Base-by-base conservation (phyloP, 1,284 basidiomycete genomes). In the Macrocystidia cucumis region DNA sequence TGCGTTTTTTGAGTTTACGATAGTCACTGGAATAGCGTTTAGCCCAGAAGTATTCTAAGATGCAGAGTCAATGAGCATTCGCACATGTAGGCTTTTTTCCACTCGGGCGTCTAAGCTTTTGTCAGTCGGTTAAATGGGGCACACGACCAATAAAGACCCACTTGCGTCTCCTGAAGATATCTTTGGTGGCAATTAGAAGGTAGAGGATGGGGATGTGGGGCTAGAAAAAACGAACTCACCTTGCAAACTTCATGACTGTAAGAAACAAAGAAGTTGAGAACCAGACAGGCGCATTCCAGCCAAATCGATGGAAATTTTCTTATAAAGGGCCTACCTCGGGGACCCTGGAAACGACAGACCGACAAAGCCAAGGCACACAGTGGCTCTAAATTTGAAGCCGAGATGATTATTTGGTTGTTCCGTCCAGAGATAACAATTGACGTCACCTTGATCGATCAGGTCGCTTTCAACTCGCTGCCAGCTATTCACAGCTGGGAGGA, bases 11-110 rank as follows among this genome's bases (percentile, higher is more conserved):
- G 14, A 89, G 69, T 3, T 69, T 72, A 2, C 70, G 70, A 48
- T 88, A 89, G 52, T 88, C 76, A 47, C 84, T 88, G 22, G 28
- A 33, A 14, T 31, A 35, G 20, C 36, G 9, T 27, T 12, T 44
- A 27, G 27, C 18, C 18, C n/a, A 9, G 38, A 36, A 25, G 37
- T 28, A 26, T 13, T 17, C 12, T 31, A 12, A 17, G 9, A 22
- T 26, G 18, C 33, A 38, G 21, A 28, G 21, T 22, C 36, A 25
- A 32, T 29, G 22, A 40, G 34, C 12, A 19, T 29, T 51, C 70
- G 40, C 45, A 86, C 85, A 89, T 84, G 54, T 89, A 89, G 9
- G 81, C 84, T 44, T 68, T 77, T 51, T 85, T 81, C 85, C 85
- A 89, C 59, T 89, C 85, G 1, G 83, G 77, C 22, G 71, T 76